phyloP scores from a whole-genome alignment of 768 basidiomycete genomes.

The Tulasnella sp. region DNA sequence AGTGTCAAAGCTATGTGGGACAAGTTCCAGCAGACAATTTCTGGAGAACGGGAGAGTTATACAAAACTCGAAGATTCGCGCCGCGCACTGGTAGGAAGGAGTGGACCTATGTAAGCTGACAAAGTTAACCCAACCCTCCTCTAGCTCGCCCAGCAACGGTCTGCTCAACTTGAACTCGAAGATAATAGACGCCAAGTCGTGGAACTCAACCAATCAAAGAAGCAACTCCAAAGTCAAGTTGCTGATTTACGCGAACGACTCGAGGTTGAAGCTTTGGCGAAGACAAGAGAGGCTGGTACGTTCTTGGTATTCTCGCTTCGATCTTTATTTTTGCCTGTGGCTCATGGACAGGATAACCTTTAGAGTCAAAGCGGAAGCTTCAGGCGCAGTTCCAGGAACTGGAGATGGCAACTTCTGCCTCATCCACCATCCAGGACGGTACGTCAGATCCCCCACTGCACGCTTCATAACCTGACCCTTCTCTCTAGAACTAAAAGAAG shows the following conservation, averaged over 20 bases:
- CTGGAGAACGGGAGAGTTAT: conserved; percentile 55
- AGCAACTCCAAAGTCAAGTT: conserved; percentile 50
- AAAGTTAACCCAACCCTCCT: neutral
- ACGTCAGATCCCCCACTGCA: conserved; percentile 15
- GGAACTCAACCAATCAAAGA: conserved; percentile 50
- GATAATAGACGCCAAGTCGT: conserved; percentile 53
- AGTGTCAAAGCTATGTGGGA: conserved; percentile 59
- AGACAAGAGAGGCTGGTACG: conserved; percentile 53
- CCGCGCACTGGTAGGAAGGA: conserved; percentile 52
- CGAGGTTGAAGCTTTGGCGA: conserved; percentile 44
- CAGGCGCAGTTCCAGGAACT: conserved; percentile 56
- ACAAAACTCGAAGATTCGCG: conserved; percentile 59
- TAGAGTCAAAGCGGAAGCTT: conserved; percentile 53
- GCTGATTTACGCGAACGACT: conserved; percentile 48
- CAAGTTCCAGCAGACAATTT: conserved; percentile 53
- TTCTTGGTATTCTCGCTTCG: neutral
- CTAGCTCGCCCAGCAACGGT: conserved; percentile 60
- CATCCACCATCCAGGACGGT: conserved; percentile 55
- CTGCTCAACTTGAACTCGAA: conserved; percentile 57
- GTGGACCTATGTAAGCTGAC: neutral
- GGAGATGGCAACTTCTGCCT: conserved; percentile 50
- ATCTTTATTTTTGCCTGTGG: neutral
- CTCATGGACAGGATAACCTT: neutral
- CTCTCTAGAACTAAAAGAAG: conserved; percentile 50
- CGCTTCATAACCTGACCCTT: neutral